Evolutionary conservation across 1,139 yeast genomes (phyloP), one percentile per base, ranked within the genome.

Genomic region (Kodamaea sp.): DNA sequence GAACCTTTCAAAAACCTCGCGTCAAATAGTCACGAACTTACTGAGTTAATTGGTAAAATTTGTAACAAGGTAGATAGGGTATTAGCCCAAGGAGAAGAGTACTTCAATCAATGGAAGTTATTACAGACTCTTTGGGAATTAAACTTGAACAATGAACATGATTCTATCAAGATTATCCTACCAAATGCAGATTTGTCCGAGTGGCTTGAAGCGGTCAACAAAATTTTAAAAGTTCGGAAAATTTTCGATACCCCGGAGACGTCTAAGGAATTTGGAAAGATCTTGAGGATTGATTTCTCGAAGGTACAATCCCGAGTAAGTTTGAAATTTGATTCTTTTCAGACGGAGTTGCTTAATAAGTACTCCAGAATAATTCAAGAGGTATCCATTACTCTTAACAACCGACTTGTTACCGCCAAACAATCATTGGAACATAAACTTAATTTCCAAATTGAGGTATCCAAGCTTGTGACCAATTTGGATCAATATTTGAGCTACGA

Each of bases 101-200:
- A 76, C 44, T 53, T 71, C 13, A 43, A 50, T 2, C 59, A 64
- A 21, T 87, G 95, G 95, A 53, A 55, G 7, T 61, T 60, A 20
- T 63, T 83, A 22, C 85, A 81, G 48, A 59, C 70, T 2, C 56
- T 84, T 4, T 82, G 90, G 86, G 83, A 76, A 15, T 41, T 61
- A 18, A 49, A 62, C 35, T 38, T 59, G 15, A 42, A 53, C 8
- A 39, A 48, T 4, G 48, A 47, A 1, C 51, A 48, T 6, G 66
- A 58, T 24, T 29, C 57, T 11, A 22, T 21, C 2, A 44, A 44
- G 26, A 35, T 34, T 53, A 68, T 28, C 50, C 53, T 42, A 39
- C 44, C 18, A 24, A 46, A 68, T 2, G 42, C 52, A 5, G 59
- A 67, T 15, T 47, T 81, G 29, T 43, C 47, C 0, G 45, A 48